These are phyloP conservation scores for Phragmites australis DNA, from an alignment of 176 grass and related monocot species.

Conservation along the genomic window DNA sequence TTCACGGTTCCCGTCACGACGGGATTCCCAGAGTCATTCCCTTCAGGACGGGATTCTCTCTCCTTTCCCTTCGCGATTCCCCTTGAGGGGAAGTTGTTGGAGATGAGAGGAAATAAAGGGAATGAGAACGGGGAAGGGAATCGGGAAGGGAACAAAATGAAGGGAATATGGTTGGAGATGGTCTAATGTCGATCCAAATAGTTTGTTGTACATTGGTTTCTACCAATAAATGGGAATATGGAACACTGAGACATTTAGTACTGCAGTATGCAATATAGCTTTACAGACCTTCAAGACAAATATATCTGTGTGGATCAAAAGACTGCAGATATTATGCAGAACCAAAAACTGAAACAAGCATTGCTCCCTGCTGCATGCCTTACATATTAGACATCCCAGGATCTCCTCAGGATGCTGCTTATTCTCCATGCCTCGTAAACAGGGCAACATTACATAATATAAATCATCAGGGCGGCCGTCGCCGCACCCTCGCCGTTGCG, in stretches of 20 bases:
- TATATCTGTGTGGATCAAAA: background rate
- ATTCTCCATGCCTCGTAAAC: constrained; percentile 12
- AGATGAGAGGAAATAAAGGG: too few species aligned
- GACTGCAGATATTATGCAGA: background rate
- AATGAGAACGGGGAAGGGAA: too few species aligned
- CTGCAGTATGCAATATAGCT: constrained; percentile 6
- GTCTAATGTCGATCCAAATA: too few species aligned
- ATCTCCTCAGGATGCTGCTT: constrained; percentile 30
- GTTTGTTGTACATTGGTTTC: background rate
- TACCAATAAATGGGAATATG: background rate
- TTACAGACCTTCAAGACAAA: background rate
- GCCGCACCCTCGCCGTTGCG: background rate
- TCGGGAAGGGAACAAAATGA: too few species aligned
- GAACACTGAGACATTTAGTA: background rate
- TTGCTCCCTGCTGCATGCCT: constrained; percentile 12
- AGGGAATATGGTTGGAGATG: too few species aligned
- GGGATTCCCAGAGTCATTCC: too few species aligned
- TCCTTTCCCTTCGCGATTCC: too few species aligned
- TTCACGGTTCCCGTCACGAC: too few species aligned
- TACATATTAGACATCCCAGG: background rate
- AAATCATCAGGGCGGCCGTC: background rate
- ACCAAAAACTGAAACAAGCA: constrained; percentile 29
- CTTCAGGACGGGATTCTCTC: too few species aligned
- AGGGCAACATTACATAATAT: constrained; percentile 1
- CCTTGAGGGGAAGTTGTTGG: too few species aligned